phyloP scores from a whole-genome alignment of 345 rosid species.

The Cardamine occulta region DNA sequence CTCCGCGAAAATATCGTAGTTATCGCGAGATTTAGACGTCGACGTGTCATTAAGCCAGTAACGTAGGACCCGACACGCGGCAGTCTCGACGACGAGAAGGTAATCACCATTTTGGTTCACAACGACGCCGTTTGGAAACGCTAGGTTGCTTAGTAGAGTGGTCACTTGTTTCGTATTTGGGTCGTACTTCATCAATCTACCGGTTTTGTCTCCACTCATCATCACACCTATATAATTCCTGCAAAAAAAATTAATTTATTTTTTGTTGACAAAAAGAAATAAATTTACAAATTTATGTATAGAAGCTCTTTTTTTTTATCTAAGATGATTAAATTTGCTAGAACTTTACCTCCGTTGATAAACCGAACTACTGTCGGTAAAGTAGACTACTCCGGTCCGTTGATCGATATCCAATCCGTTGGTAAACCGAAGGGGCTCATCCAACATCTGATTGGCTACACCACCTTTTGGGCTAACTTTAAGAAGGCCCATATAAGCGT shows the following conservation, averaged over 20 bases:
- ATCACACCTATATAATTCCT: slow-evolving; percentile 56
- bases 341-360: slow-evolving; percentile 62
- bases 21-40: slow-evolving; percentile 25
- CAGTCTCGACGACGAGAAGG: slow-evolving; percentile 59
- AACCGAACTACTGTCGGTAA: slow-evolving; percentile 69
- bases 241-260: background rate
- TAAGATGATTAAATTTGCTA: background rate
- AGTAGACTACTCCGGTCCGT: slow-evolving; percentile 59
- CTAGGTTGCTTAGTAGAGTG: slow-evolving; percentile 48
- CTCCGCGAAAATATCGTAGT: slow-evolving; percentile 48
- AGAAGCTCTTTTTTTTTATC: background rate
- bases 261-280: too few relatives aligned
- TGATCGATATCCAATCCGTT: slow-evolving; percentile 66
- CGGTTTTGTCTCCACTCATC: slow-evolving; percentile 60
- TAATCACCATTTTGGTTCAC: slow-evolving; percentile 51
- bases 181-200: slow-evolving; percentile 71
- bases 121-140: slow-evolving; percentile 67
- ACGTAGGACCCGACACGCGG: slow-evolving; percentile 48
- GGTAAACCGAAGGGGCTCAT: slow-evolving; percentile 53
- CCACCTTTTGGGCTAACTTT: slow-evolving; percentile 82
- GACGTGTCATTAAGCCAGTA: slow-evolving; percentile 49
- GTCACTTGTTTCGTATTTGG: slow-evolving; percentile 49
- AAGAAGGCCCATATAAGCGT: slow-evolving; percentile 80
- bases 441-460: slow-evolving; percentile 56
- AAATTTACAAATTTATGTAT: background rate